A percentile compares a stretch with the other conserved stretches of the same genome.
phyloP scores from a whole-genome alignment of 2,329 filamentous ascomycete species.

The Alternaria sp. region DNA sequence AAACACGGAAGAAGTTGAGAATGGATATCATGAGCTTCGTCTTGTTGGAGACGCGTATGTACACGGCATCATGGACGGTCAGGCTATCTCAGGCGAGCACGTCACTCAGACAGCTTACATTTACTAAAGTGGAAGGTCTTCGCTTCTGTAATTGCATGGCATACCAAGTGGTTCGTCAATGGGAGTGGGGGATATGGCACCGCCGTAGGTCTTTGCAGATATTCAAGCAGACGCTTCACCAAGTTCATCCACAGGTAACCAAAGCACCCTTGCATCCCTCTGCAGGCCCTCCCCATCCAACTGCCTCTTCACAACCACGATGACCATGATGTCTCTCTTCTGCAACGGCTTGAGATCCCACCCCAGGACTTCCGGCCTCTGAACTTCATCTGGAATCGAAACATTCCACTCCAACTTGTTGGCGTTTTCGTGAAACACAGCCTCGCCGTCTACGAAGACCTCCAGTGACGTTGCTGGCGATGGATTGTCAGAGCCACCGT shows the following conservation, averaged over 20 bases:
- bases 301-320: slow-evolving; percentile 23
- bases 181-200: neutral
- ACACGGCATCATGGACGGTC: neutral
- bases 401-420: slow-evolving; percentile 11
- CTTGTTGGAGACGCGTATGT: neutral
- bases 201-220: neutral
- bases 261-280: slow-evolving; percentile 1
- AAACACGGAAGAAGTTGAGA: neutral
- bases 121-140: neutral
- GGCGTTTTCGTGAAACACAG: neutral
- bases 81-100: neutral
- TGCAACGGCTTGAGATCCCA: slow-evolving; percentile 35
- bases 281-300: slow-evolving; percentile 7
- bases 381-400: slow-evolving; percentile 6
- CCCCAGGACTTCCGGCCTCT: slow-evolving; percentile 18
- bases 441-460: slow-evolving; percentile 28
- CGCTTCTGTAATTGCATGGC: neutral
- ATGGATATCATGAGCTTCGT: neutral
- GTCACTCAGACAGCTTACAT: neutral
- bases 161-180: neutral
- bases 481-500: neutral
- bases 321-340: slow-evolving; percentile 23
- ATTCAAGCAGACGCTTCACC: neutral
- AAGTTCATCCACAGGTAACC: neutral
- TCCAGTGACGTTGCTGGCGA: slow-evolving; percentile 6